A percentile compares a stretch with the other conserved stretches of the same genome.
Evolutionary conservation across 2,329 filamentous ascomycete genomes (phyloP).

Genomic region (Daldinia sp.): DNA sequence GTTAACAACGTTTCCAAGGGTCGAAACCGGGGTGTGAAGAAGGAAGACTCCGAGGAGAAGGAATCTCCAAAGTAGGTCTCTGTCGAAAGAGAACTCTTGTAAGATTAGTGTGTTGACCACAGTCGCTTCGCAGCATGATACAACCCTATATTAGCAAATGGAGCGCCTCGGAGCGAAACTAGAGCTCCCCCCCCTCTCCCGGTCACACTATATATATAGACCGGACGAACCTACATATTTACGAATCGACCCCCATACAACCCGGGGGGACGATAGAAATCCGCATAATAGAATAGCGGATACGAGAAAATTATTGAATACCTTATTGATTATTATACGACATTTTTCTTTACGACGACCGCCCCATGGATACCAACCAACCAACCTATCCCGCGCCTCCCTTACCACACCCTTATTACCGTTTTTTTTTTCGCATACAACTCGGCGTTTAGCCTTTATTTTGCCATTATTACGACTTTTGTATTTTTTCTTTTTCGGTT

Average conservation of each 20-base stretch:
- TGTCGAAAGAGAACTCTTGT: constrained; percentile 19
- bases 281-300: constrained; percentile 5
- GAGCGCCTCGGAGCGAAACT: constrained; percentile 46
- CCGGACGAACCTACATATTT: constrained; percentile 1
- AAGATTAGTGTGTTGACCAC: constrained; percentile 27
- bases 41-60: constrained; percentile 51
- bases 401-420: neutral
- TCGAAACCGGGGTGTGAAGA: constrained; percentile 48
- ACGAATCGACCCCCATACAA: constrained; percentile 7
- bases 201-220: constrained; percentile 14
- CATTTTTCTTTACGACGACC: neutral
- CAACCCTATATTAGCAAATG: constrained; percentile 49
- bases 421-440: neutral
- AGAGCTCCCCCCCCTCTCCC: constrained; percentile 8
- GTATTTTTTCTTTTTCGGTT: constrained; percentile 3
- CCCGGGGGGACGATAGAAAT: constrained; percentile 6
- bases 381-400: too few species aligned
- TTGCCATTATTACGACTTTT: neutral
- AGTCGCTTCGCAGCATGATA: constrained; percentile 42
- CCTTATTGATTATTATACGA: constrained; percentile 3
- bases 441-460: neutral
- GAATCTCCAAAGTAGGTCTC: constrained; percentile 49
- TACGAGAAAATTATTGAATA: neutral
- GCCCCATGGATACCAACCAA: neutral
- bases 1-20: constrained; percentile 57